Evolutionary conservation across 2,329 filamentous ascomycete species (phyloP).

Genomic region (Fusarium transvaalense): DNA sequence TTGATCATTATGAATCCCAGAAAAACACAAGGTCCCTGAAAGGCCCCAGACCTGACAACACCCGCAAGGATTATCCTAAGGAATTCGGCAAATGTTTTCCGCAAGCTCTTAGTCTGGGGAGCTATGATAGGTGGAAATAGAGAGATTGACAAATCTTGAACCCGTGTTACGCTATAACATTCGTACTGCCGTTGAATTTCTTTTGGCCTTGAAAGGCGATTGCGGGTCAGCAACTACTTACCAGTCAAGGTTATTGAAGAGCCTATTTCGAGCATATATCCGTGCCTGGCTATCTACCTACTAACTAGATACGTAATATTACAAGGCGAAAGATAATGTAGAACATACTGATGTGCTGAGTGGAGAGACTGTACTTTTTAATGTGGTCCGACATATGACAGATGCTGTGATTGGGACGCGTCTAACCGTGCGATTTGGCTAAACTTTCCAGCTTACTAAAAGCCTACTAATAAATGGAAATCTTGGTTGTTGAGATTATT

Average conservation of each 20-base stretch:
- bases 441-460: not conserved
- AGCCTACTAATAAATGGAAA: not conserved
- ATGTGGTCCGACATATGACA: too few relatives aligned
- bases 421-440: not conserved
- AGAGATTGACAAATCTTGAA: not conserved
- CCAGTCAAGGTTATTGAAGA: not conserved
- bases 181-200: not conserved
- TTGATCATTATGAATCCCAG: not conserved
- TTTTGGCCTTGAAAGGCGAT: not conserved
- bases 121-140: constrained; percentile 8
- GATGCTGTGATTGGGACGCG: not conserved
- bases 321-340: not conserved
- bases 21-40: not conserved
- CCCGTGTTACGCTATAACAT: not conserved
- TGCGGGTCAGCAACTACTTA: not conserved
- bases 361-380: too few relatives aligned
- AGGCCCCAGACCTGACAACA: not conserved
- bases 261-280: not conserved
- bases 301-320: not conserved
- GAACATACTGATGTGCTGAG: not conserved
- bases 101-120: not conserved
- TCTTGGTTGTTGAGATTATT: not conserved
- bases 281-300: not conserved
- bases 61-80: constrained; percentile 6
- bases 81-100: constrained; percentile 5